phyloP scores from a whole-genome alignment of 2,329 filamentous ascomycete species.

The Cercospora sp. region DNA sequence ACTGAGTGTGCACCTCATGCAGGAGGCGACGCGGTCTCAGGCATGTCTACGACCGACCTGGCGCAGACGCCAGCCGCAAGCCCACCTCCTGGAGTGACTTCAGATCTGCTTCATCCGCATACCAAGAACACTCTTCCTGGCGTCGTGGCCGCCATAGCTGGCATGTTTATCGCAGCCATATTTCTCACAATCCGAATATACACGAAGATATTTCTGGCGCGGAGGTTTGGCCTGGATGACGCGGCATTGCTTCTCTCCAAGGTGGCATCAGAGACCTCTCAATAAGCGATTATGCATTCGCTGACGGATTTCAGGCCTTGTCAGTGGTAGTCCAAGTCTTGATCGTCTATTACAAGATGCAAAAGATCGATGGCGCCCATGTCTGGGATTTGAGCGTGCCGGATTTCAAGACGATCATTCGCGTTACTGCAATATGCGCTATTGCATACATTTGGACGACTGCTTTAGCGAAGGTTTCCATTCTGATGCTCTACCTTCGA shows the following conservation, averaged over 20 bases:
- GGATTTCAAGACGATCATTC: neutral
- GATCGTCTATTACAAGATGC: neutral
- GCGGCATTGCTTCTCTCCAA: neutral
- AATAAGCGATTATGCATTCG: neutral
- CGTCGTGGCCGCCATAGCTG: neutral
- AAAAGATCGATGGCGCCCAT: neutral
- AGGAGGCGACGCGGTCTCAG: neutral
- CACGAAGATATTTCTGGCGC: neutral
- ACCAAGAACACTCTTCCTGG: neutral
- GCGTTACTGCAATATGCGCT: neutral
- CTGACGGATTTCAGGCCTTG: neutral
- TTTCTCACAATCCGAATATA: neutral
- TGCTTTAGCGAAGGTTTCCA: neutral
- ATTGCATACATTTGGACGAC: neutral
- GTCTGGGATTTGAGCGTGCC: neutral
- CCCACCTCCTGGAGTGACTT: neutral
- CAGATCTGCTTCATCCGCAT: neutral
- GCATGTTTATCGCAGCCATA: neutral
- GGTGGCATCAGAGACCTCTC: neutral
- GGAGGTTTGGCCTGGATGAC: neutral
- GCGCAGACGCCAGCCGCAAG: neutral
- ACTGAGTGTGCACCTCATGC: neutral
- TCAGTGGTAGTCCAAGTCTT: neutral
- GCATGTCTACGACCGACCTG: neutral
- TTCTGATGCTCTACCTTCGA: neutral